These are phyloP conservation scores for Zymoseptoria tritici DNA, from an alignment of 2,329 filamentous ascomycete species.

Conservation along the genomic window DNA sequence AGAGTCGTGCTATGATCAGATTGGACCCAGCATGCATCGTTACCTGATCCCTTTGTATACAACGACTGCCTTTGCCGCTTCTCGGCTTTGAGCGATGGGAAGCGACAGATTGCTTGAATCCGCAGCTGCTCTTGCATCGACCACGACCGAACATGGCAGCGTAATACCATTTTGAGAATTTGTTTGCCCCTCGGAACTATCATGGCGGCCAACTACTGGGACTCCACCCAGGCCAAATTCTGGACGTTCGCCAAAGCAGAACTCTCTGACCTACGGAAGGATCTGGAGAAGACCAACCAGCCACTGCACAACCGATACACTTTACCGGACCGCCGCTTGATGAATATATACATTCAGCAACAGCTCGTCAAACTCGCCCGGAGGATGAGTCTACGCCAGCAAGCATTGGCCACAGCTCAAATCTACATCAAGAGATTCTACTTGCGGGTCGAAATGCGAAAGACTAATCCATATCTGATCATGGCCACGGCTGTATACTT, in stretches of 20 bases:
- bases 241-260: conserved; percentile 87
- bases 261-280: conserved; percentile 65
- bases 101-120: background rate
- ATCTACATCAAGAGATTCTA: conserved; percentile 95
- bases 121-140: background rate
- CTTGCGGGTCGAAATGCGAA: conserved; percentile 78
- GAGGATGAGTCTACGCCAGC: conserved; percentile 76
- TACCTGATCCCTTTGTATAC: background rate
- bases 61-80: background rate
- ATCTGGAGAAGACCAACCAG: conserved; percentile 64
- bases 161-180: background rate
- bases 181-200: background rate
- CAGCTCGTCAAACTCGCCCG: conserved; percentile 78
- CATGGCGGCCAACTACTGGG: conserved; percentile 97
- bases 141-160: background rate
- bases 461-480: conserved; percentile 88
- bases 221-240: conserved; percentile 79
- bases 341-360: conserved; percentile 88
- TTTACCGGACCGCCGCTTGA: conserved; percentile 69
- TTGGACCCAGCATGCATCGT: background rate
- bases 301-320: conserved; percentile 70
- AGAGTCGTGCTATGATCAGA: too few relatives aligned
- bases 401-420: conserved; percentile 88
- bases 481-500: conserved; percentile 91
- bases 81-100: background rate